Evolutionary conservation across 805 yeast genomes (phyloP), one percentile per base, ranked within the genome.

Genomic region (Wickerhamiella vanderwaltii): DNA sequence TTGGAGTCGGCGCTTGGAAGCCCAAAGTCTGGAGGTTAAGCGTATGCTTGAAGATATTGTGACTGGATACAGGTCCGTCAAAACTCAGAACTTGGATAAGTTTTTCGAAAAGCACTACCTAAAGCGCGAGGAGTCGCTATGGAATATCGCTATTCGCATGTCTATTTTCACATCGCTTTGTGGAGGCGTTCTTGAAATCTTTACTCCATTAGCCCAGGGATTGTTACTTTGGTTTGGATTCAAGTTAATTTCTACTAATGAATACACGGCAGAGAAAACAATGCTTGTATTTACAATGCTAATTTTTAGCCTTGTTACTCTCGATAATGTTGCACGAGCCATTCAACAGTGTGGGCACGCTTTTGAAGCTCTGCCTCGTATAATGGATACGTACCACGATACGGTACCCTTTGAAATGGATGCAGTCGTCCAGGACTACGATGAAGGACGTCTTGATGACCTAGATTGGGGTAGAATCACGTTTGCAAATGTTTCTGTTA

Each of bases 301-400:
- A 18, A 62, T 85, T 1, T 84, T 88, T 55, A 76, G 95, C 0
- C 63, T 84, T 23, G 68, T 77, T 39, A 72, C 76, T 11, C 73
- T 88, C 13, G 69, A 77, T 3, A 63, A 68, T 16, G 52, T 82
- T 19, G 61, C 86, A 31, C 59, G 68, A 12, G 75, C 77, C 44
- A 62, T 87, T n/a, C 95, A 97, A 0, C 82, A 79, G 46, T 69
- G 86, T 3, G 71, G 79, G 16, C 71, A 86, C 45, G 95, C 94
- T 1, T 78, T 83, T 44, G 58, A 53, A 9, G 59, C 59, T 1
- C 41, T 52, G 2, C 29, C 40, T 3, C 44, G 54, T 9, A 22
- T 59, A 6, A 30, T 38, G 35, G 16, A 29, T 46, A 35, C 35
- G 2, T 23, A 13, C 22, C 4, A 16, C 12, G 41, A 38, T n/a